Base-by-base conservation (phyloP, 1,139 yeast species). In the Sugiyamaella pinicola region DNA sequence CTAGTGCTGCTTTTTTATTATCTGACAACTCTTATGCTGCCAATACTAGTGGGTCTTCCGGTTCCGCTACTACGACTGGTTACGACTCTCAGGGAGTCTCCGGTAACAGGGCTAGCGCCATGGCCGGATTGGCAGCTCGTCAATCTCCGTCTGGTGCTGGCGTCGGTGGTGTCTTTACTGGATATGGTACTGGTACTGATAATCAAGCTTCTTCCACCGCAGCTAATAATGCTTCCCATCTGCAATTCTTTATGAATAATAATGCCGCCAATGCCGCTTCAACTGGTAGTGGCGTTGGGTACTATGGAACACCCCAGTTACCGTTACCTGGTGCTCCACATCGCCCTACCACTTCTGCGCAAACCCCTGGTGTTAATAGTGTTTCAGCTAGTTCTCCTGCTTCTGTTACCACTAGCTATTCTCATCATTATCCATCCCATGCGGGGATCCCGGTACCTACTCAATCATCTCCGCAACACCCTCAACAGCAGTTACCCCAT, bases 131-230 rank as follows among this genome's bases (percentile, higher is more conserved):
- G 15, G 17, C n/a, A n/a, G n/a, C 44, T 10, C 45, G 55, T 22
- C 55, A 48, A 15, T 52, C 55, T 28, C 55, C 51, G 7, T 43
- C 55, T 21, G 44, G 43, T 46, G 44, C 33, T 53, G 13, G 12
- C n/a, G 37, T 9, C n/a, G 13, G 13, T 15, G n/a, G 95, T 91
- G 1, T 79, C 76, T 26, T 26, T 26, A n/a, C 31, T 59, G 96
- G 96, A 55, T 78, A 78, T 55, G 90, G 93, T 8, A 75, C 85
- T 4, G 46, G 37, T 3, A 15, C 28, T 29, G 93, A 86, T 63
- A 88, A 84, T 69, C 43, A 35, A 12, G 33, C 39, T 12, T 6
- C 47, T 8, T 13, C 42, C 15, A 37, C 21, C 5, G 37, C 50
- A 15, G 26, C 40, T 12, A 26, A 35, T 12, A 47, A 40, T 47